Conservation (phyloP, 2,329 filamentous ascomycete genomes). For the Venturia nashicola region DNA sequence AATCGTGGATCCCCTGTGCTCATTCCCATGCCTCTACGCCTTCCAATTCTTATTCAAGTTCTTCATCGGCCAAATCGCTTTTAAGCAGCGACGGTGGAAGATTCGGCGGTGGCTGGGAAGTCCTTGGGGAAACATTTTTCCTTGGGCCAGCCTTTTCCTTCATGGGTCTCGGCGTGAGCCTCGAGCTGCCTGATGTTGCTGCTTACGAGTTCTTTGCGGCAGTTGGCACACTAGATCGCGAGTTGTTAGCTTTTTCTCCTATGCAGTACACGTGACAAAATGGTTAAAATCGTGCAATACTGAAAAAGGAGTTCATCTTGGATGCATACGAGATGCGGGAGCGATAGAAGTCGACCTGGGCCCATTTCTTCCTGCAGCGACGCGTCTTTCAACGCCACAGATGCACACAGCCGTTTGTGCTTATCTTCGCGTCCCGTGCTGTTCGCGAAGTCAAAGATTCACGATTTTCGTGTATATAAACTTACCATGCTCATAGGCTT, state of each 20-base stretch:
- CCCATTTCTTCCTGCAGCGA: neutral
- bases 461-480: slow-evolving; percentile 10
- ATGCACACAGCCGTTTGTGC: neutral
- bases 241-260: neutral
- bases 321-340: neutral
- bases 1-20: neutral
- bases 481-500: slow-evolving; percentile 40
- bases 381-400: neutral
- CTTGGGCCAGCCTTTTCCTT: slow-evolving; percentile 38
- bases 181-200: slow-evolving; percentile 40
- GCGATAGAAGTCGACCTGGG: neutral
- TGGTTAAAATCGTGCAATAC: neutral
- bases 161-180: slow-evolving; percentile 41
- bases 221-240: slow-evolving; percentile 34
- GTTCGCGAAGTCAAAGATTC: slow-evolving; percentile 11
- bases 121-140: slow-evolving; percentile 48
- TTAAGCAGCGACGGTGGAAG: neutral
- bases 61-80: neutral
- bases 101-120: slow-evolving; percentile 19
- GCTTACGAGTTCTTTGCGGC: slow-evolving; percentile 39
- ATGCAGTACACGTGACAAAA: neutral
- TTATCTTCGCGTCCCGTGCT: neutral
- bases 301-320: neutral
- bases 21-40: neutral
- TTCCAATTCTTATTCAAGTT: neutral